Evolutionary conservation across 805 yeast species (phyloP).

Genomic region (Wickerhamiella hasegawae): DNA sequence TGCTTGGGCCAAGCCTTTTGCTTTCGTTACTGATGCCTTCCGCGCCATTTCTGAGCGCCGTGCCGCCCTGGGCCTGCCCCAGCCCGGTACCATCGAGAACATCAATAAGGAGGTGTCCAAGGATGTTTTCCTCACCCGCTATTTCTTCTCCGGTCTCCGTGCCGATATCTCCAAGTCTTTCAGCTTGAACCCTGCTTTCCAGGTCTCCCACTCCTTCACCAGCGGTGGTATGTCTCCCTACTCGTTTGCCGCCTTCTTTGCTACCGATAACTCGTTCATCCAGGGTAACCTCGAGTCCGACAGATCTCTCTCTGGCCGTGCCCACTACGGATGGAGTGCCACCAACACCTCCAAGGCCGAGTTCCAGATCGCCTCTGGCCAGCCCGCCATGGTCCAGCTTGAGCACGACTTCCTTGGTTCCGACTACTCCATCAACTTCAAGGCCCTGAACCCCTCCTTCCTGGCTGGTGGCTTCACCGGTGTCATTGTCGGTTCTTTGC

Average conservation of each 20-base stretch:
- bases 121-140: constrained; percentile 81
- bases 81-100: constrained; percentile 93
- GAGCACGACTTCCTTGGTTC: constrained; percentile 90
- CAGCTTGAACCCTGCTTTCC: constrained; percentile 85
- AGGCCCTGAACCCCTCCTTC: constrained; percentile 77
- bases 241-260: constrained; percentile 79
- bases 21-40: constrained; percentile 1
- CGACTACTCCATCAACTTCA: constrained; percentile 79
- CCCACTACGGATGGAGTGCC: constrained; percentile 81
- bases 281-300: constrained; percentile 91
- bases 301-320: constrained; percentile 68
- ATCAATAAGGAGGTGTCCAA: constrained; percentile 83
- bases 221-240: constrained; percentile 86
- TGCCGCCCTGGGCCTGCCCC: constrained; percentile 59
- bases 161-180: constrained; percentile 93
- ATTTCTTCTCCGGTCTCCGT: constrained; percentile 86
- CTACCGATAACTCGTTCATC: constrained; percentile 65
- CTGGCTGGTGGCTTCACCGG: constrained; percentile 69
- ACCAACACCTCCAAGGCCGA: constrained; percentile 67
- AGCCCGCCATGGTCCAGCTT: constrained; percentile 85
- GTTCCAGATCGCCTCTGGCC: constrained; percentile 73
- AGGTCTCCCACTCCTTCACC: constrained; percentile 85
- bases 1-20: constrained; percentile 1
- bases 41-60: constrained; percentile 41
- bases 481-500: constrained; percentile 77